phyloP scores from a whole-genome alignment of 768 basidiomycete species.

The Gymnopilus junonius region DNA sequence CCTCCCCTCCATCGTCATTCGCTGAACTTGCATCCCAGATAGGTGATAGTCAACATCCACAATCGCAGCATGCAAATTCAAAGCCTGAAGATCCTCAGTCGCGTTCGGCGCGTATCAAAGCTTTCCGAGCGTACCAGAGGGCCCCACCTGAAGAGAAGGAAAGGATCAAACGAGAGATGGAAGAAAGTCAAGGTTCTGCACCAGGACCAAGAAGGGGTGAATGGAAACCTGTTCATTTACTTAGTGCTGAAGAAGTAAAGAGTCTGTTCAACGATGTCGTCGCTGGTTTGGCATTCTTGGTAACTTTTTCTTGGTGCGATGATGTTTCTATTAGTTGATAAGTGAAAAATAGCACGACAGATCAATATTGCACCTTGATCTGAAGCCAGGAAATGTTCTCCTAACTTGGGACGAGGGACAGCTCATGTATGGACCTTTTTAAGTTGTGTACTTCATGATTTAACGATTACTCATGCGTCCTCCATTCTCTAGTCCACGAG shows the following conservation, averaged over 20 bases:
- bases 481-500: constrained; percentile 68
- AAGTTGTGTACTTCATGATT: neutral
- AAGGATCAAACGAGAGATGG: constrained; percentile 58
- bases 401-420: constrained; percentile 89
- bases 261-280: constrained; percentile 85
- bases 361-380: constrained; percentile 89
- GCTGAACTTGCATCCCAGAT: constrained; percentile 10
- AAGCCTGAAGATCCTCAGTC: constrained; percentile 45
- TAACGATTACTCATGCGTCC: neutral
- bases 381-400: constrained; percentile 94
- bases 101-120: constrained; percentile 74
- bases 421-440: constrained; percentile 66
- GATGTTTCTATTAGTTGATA: neutral
- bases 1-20: constrained; percentile 22
- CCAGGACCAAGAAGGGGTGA: constrained; percentile 21
- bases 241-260: constrained; percentile 84
- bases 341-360: constrained; percentile 62
- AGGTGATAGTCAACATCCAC: neutral
- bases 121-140: constrained; percentile 71
- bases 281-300: constrained; percentile 87
- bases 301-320: constrained; percentile 35
- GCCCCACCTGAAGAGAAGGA: constrained; percentile 69
- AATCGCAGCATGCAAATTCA: constrained; percentile 10
- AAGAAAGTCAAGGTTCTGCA: constrained; percentile 22
- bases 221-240: constrained; percentile 80